A percentile compares a stretch with the other conserved stretches of the same genome.
These are phyloP conservation scores for Taphrina deformans DNA, from an alignment of 1,139 yeast species.

Conservation along the genomic window DNA sequence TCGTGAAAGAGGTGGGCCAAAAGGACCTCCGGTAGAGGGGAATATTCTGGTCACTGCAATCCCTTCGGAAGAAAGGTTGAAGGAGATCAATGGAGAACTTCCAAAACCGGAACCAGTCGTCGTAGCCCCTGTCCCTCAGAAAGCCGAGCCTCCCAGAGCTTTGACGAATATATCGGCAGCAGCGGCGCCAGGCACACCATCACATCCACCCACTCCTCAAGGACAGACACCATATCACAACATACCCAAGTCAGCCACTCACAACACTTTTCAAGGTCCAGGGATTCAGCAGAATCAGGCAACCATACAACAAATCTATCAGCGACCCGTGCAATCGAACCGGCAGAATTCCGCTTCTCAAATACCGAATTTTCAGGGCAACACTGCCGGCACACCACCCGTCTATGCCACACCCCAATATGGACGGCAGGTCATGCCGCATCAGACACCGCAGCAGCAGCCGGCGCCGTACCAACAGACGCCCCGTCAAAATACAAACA, in stretches of 20 bases:
- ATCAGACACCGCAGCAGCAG: constrained; percentile 5
- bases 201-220: background rate
- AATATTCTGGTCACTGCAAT: constrained; percentile 46
- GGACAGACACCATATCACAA: background rate
- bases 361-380: background rate
- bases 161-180: background rate
- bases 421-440: background rate
- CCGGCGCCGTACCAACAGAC: background rate
- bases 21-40: constrained; percentile 91
- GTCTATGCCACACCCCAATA: constrained; percentile 1
- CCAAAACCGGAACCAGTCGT: constrained; percentile 1
- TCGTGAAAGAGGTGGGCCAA: constrained; percentile 63
- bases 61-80: constrained; percentile 2
- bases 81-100: constrained; percentile 4
- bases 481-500: background rate
- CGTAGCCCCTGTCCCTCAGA: constrained; percentile 1
- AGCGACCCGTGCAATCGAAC: background rate
- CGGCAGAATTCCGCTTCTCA: background rate
- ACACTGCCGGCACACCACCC: constrained; percentile 8
- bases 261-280: background rate
- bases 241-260: background rate
- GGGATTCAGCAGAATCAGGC: background rate
- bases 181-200: background rate
- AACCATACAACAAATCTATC: constrained; percentile 6
- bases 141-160: background rate